phyloP scores from a whole-genome alignment of 306 rosid genomes.

The Spatholobus suberectus region DNA sequence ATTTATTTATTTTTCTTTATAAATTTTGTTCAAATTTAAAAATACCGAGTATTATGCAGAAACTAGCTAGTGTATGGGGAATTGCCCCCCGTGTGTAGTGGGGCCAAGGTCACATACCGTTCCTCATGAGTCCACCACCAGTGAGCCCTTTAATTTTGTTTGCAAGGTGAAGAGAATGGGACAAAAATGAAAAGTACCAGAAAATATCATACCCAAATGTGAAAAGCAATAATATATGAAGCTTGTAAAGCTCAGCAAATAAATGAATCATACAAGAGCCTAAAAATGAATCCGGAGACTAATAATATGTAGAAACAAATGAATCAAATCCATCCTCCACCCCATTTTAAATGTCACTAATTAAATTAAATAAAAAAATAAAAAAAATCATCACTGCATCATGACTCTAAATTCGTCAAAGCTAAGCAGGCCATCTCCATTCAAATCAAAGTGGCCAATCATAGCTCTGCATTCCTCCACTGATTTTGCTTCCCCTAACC shows the following conservation, averaged over 20 bases:
- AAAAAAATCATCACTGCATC: conserved; percentile 45
- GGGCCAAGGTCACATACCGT: too few species aligned
- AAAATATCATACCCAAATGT: too few species aligned
- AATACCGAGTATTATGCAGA: too few species aligned
- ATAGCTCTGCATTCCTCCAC: conserved; percentile 41
- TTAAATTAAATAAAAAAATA: neutral
- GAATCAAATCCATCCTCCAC: neutral
- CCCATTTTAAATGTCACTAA: neutral
- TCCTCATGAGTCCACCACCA: too few species aligned
- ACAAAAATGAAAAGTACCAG: too few species aligned
- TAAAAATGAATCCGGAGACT: neutral
- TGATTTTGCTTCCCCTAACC: conserved; percentile 30
- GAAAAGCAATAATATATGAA: too few species aligned
- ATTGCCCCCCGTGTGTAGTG: too few species aligned
- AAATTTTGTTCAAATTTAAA: too few species aligned
- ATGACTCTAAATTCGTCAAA: conserved; percentile 43
- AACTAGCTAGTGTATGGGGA: too few species aligned
- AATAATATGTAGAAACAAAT: neutral
- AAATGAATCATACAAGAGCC: neutral
- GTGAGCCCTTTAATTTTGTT: too few species aligned
- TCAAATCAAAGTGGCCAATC: conserved; percentile 63
- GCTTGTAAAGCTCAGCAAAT: neutral
- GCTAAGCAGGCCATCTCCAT: conserved; percentile 65
- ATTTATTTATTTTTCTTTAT: too few species aligned
- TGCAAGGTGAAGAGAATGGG: too few species aligned